Evolutionary conservation across 768 basidiomycete genomes (phyloP).

Genomic region (Rhodosporidiobolus sp.): DNA sequence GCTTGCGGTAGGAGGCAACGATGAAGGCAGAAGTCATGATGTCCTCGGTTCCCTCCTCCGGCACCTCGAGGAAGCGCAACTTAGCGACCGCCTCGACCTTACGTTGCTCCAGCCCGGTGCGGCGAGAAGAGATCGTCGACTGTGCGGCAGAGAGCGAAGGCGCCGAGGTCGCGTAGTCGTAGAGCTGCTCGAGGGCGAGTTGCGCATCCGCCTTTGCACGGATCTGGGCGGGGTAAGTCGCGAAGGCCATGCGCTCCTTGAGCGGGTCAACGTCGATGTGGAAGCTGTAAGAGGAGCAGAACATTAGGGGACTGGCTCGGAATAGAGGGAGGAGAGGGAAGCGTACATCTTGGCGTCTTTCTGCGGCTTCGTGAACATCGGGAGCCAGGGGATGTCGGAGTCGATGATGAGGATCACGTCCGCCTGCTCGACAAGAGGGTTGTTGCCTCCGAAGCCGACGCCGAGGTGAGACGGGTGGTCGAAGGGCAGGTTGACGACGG

Average conservation of each 20-base stretch:
- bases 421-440: slow-evolving; percentile 55
- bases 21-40: slow-evolving; percentile 55
- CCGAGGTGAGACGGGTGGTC: slow-evolving; percentile 61
- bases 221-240: slow-evolving; percentile 55
- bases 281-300: slow-evolving; percentile 54
- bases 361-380: slow-evolving; percentile 52
- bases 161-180: slow-evolving; percentile 42
- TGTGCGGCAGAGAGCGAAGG: not conserved
- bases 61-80: slow-evolving; percentile 39
- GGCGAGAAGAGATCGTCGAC: slow-evolving; percentile 1
- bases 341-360: slow-evolving; percentile 4
- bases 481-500: slow-evolving; percentile 58
- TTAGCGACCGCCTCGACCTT: slow-evolving; percentile 31
- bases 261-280: slow-evolving; percentile 65
- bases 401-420: slow-evolving; percentile 68
- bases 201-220: slow-evolving; percentile 61
- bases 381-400: slow-evolving; percentile 60
- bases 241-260: slow-evolving; percentile 49
- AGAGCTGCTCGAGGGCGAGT: slow-evolving; percentile 57
- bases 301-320: not conserved
- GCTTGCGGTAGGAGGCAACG: slow-evolving; percentile 48
- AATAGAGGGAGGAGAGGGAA: not conserved
- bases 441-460: slow-evolving; percentile 55
- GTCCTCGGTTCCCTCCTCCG: slow-evolving; percentile 40
- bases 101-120: slow-evolving; percentile 1